Percentiles rank a stretch among this genome's conserved stretches.
Conservation (phyloP, 2,329 filamentous ascomycete species). For the Trichoderma pleuroti region DNA sequence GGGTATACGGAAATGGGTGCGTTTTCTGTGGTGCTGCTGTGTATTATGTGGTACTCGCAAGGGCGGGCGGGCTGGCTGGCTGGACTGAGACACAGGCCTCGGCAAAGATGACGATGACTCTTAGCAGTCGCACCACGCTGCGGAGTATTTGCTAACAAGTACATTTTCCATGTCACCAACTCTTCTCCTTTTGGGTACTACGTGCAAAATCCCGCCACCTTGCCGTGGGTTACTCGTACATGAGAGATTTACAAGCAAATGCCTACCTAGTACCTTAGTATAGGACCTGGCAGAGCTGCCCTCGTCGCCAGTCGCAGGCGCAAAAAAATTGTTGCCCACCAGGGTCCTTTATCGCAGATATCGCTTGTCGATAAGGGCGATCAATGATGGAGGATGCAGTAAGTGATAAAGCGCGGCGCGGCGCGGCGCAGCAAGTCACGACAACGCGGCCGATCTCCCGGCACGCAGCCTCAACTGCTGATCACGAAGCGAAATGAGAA, state of each 20-base stretch:
- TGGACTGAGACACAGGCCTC: slow-evolving; percentile 2
- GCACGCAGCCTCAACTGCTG: not conserved
- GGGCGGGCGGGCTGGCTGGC: not conserved
- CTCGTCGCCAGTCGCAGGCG: not conserved
- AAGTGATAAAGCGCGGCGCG: no score
- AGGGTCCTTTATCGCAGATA: not conserved
- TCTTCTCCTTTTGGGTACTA: not conserved
- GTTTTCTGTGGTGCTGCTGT: not conserved
- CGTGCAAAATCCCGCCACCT: not conserved
- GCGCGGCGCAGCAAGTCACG: not conserved
- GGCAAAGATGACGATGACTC: slow-evolving; percentile 10
- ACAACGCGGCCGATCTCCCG: not conserved
- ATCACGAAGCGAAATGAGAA: not conserved
- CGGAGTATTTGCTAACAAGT: not conserved
- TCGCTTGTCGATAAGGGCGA: slow-evolving; percentile 17
- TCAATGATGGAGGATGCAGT: no score
- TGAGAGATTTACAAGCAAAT: slow-evolving; percentile 2
- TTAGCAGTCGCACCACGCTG: not conserved
- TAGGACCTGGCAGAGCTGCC: not conserved
- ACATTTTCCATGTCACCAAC: not conserved
- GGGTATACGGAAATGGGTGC: not conserved
- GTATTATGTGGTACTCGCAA: not conserved
- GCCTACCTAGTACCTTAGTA: no score
- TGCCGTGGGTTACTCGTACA: not conserved
- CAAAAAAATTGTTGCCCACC: not conserved